Conservation (phyloP, 1,284 basidiomycete genomes). For the Omphalotus olearius region DNA sequence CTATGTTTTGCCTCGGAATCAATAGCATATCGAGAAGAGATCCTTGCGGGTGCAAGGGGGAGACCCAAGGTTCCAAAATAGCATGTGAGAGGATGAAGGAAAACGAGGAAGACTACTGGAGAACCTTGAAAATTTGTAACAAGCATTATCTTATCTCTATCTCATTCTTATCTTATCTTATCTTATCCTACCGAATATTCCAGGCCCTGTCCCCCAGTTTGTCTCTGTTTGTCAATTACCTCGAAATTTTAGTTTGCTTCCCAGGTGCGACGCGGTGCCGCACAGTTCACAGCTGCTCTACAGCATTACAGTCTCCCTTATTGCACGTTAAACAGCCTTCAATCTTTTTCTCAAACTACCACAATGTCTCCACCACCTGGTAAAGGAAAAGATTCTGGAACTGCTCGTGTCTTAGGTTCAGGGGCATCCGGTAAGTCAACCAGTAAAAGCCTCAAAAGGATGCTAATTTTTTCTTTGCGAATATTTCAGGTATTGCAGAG, state of each 20-base stretch:
- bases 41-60: background rate
- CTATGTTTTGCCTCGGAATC: too few species aligned
- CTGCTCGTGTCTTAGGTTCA: conserved; percentile 89
- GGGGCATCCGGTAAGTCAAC: conserved; percentile 75
- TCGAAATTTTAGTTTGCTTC: conserved; percentile 1
- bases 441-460: background rate
- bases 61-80: background rate
- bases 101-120: background rate
- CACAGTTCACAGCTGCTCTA: conserved; percentile 2
- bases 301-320: conserved; percentile 5
- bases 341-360: conserved; percentile 12
- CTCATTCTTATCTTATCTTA: too few species aligned
- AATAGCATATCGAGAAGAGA: too few species aligned
- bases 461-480: conserved; percentile 6
- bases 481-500: conserved; percentile 82
- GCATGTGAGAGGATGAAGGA: background rate
- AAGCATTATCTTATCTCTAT: too few species aligned
- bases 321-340: background rate
- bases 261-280: background rate
- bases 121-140: too few species aligned
- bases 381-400: conserved; percentile 82
- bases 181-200: background rate
- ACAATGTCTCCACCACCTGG: conserved; percentile 62
- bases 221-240: background rate
- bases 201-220: background rate